A percentile compares a stretch with the other conserved stretches of the same genome.
Conservation (phyloP, 176 grass and related monocot genomes). For the Echinochloa phyllopogon region DNA sequence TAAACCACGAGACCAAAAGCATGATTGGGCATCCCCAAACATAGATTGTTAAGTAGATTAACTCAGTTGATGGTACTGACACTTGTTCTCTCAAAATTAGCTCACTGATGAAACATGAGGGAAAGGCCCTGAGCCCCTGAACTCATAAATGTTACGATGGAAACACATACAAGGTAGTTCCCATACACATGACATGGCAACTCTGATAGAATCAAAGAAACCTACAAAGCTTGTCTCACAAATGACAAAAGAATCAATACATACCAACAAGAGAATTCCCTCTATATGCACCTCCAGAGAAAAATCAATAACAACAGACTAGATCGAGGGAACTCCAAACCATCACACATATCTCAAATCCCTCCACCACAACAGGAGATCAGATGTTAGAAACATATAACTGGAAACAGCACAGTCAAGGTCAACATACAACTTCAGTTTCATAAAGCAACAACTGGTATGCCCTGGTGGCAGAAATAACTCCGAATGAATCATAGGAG, state of each 20-base stretch:
- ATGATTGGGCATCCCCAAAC: not conserved
- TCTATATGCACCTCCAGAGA: not conserved
- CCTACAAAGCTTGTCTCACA: not conserved
- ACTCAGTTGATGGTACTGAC: not conserved
- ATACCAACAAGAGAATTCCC: not conserved
- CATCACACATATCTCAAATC: slow-evolving; percentile 9
- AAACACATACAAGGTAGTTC: not conserved
- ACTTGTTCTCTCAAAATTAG: not conserved
- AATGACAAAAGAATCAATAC: not conserved
- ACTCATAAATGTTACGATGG: not conserved
- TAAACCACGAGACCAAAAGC: not conserved
- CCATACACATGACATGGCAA: not conserved
- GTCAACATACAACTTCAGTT: not conserved
- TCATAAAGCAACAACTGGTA: not conserved
- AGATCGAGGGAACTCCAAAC: not conserved
- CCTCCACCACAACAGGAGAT: not conserved
- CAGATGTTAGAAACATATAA: not conserved
- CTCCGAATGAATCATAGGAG: not conserved
- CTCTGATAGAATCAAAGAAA: not conserved
- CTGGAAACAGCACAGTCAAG: not conserved
- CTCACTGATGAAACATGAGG: not conserved
- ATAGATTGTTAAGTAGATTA: not conserved
- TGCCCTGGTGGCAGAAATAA: not conserved
- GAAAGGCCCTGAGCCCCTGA: not conserved
- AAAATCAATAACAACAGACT: not conserved